phyloP scores from a whole-genome alignment of 345 rosid species.

The Syzygium aromaticum region DNA sequence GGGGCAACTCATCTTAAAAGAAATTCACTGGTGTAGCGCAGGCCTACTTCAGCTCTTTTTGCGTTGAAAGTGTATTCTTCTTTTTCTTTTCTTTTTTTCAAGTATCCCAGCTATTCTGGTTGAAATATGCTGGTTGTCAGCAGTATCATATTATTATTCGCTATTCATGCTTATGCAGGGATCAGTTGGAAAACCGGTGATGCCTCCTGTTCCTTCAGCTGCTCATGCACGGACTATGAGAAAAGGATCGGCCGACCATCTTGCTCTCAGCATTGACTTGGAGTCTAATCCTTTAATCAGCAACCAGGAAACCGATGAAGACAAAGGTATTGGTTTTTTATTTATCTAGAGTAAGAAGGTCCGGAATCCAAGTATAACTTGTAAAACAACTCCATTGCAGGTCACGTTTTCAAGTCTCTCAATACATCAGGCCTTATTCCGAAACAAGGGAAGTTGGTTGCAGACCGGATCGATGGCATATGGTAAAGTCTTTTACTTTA shows the following conservation, averaged over 20 bases:
- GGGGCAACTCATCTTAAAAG: neutral
- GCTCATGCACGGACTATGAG: constrained; percentile 69
- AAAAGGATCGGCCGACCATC: constrained; percentile 87
- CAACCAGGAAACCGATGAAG: constrained; percentile 58
- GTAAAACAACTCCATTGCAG: constrained; percentile 23
- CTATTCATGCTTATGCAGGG: constrained; percentile 37
- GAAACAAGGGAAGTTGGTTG: constrained; percentile 73
- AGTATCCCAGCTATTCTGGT: neutral
- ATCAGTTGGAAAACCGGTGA: constrained; percentile 33
- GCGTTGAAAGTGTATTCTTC: neutral
- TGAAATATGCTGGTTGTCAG: neutral
- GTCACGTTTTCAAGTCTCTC: constrained; percentile 80
- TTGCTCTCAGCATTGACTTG: constrained; percentile 60
- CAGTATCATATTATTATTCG: neutral
- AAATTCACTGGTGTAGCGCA: neutral
- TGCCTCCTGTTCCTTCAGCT: constrained; percentile 58
- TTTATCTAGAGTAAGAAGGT: neutral
- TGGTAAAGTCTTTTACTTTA: constrained; percentile 38
- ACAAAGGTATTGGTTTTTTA: constrained; percentile 43
- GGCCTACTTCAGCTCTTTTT: neutral
- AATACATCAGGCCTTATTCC: constrained; percentile 83
- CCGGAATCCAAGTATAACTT: neutral
- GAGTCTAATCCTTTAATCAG: constrained; percentile 56
- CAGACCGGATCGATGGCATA: constrained; percentile 85
- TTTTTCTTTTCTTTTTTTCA: neutral